Conservation (phyloP, 78 protist species). For the Guillardia theta region DNA sequence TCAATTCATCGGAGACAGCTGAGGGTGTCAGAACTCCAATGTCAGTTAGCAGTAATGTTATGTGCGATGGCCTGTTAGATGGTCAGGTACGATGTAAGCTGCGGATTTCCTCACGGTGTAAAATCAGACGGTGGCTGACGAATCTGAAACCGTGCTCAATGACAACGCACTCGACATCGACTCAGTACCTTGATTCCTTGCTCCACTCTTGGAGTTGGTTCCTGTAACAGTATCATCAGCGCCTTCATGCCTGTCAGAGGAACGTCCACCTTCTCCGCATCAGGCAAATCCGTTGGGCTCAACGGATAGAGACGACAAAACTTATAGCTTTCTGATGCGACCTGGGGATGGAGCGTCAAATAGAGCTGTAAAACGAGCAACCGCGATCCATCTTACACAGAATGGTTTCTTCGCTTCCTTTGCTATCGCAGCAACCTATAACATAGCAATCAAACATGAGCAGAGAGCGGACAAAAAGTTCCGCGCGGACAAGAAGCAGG, state of each 20-base stretch:
- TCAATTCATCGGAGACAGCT: conserved; percentile 93
- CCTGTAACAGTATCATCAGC: too few relatives aligned
- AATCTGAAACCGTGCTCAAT: background rate
- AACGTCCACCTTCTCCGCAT: too few relatives aligned
- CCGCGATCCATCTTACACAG: conserved; percentile 59
- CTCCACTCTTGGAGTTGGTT: too few relatives aligned
- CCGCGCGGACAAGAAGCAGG: too few relatives aligned
- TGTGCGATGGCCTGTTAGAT: conserved; percentile 32
- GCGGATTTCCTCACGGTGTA: background rate
- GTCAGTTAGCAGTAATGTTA: conserved; percentile 94
- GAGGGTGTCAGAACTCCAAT: conserved; percentile 97
- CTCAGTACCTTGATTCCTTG: too few relatives aligned
- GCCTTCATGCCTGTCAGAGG: too few relatives aligned
- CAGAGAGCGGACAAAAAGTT: too few relatives aligned
- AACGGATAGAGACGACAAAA: conserved; percentile 89
- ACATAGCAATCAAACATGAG: too few relatives aligned
- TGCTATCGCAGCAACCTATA: conserved; percentile 87
- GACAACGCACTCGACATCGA: background rate
- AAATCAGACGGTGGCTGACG: background rate
- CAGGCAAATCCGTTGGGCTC: conserved; percentile 49
- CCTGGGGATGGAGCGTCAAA: background rate
- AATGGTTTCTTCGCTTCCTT: conserved; percentile 83
- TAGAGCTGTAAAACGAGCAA: background rate
- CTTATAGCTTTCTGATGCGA: conserved; percentile 95
- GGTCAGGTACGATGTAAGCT: background rate